phyloP scores from a whole-genome alignment of 2,329 filamentous ascomycete species.

The Onygenales sp. region DNA sequence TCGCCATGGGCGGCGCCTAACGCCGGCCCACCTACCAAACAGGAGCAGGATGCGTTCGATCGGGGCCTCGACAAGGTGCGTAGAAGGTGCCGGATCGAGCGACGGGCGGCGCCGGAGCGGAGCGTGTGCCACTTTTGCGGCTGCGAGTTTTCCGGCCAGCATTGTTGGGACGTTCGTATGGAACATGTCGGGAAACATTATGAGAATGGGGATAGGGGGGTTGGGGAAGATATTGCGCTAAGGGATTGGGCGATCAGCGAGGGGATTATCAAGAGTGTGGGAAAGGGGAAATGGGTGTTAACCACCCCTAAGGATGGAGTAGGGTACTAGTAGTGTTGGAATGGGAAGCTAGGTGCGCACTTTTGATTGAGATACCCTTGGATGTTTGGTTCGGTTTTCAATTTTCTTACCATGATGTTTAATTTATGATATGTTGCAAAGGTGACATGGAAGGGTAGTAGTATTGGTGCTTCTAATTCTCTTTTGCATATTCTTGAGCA shows the following conservation, averaged over 20 bases:
- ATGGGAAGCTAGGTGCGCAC: too few relatives aligned
- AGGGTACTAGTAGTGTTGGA: too few relatives aligned
- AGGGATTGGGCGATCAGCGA: conserved; percentile 30
- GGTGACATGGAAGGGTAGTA: too few relatives aligned
- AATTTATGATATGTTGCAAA: too few relatives aligned
- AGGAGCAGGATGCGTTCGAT: conserved; percentile 35
- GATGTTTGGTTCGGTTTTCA: too few relatives aligned
- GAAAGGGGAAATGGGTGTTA: conserved; percentile 13
- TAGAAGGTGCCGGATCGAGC: conserved; percentile 47
- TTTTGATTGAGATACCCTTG: too few relatives aligned
- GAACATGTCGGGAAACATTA: conserved; percentile 80
- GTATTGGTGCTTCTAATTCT: too few relatives aligned
- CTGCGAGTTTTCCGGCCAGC: conserved; percentile 48
- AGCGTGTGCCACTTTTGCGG: conserved; percentile 56
- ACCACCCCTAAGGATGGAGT: not conserved
- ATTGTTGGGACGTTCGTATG: conserved; percentile 72
- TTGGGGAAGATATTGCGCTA: conserved; percentile 32
- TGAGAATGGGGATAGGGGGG: conserved; percentile 45
- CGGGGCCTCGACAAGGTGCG: conserved; percentile 49
- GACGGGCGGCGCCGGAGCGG: conserved; percentile 51
- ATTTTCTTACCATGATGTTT: too few relatives aligned
- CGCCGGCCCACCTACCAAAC: conserved; percentile 14
- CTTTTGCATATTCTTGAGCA: too few relatives aligned
- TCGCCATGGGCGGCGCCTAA: conserved; percentile 41
- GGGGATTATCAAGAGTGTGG: conserved; percentile 19